These are phyloP conservation scores for Paecilomyces dactylethromorphus DNA, from an alignment of 2,329 filamentous ascomycete genomes.

Conservation along the genomic window DNA sequence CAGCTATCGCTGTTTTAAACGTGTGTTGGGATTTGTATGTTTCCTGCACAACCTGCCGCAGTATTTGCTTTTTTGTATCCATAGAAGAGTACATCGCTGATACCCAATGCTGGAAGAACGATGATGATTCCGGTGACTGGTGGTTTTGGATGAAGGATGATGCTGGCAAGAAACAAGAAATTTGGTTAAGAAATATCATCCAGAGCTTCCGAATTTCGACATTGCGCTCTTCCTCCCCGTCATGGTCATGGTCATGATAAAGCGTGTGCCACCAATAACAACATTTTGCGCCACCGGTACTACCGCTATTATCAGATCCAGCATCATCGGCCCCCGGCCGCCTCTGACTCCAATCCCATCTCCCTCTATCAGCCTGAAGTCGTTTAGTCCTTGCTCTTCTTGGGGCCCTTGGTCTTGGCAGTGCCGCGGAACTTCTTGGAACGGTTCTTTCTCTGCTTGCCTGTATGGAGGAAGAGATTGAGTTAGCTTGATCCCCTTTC, in stretches of 20 bases:
- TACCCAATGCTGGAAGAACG: not conserved
- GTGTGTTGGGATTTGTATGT: not conserved
- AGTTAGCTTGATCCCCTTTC: constrained; percentile 6
- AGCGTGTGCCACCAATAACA: not conserved
- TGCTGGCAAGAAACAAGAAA: not conserved
- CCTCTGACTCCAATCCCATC: constrained; percentile 15
- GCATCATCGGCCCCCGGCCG: constrained; percentile 9
- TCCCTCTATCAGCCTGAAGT: constrained; percentile 14
- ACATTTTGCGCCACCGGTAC: not conserved
- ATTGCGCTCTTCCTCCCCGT: not conserved
- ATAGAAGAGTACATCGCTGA: not conserved
- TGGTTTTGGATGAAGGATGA: not conserved
- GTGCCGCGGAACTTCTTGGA: constrained; percentile 97
- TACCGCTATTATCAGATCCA: constrained; percentile 11
- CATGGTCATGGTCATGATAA: constrained; percentile 1
- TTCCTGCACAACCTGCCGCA: not conserved
- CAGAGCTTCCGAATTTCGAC: not conserved
- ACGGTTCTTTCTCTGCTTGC: constrained; percentile 99
- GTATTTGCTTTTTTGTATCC: not conserved
- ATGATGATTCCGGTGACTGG: not conserved
- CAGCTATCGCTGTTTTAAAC: not conserved
- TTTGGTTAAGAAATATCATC: not conserved
- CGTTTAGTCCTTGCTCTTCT: constrained; percentile 81
- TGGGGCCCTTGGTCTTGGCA: constrained; percentile 96
- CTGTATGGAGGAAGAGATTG: constrained; percentile 46